Conservation (phyloP, 805 yeast genomes). For the Metschnikowia dekortorum region DNA sequence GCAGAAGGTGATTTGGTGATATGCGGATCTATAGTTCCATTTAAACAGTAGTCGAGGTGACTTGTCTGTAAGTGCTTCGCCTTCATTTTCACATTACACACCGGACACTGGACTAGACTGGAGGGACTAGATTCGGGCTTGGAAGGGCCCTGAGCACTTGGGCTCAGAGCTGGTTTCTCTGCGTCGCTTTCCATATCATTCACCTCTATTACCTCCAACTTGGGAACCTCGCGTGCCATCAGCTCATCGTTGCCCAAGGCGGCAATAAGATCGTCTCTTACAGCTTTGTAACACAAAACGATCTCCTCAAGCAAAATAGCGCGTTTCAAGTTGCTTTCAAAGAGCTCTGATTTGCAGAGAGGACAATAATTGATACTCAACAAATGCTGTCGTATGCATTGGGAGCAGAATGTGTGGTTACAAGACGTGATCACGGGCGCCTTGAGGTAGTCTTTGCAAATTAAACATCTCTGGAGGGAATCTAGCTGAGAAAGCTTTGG, state of each 20-base stretch:
- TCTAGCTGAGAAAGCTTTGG: conserved; percentile 63
- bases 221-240: neutral
- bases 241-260: conserved; percentile 1
- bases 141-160: neutral
- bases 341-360: conserved; percentile 63
- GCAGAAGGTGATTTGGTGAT: conserved; percentile 1
- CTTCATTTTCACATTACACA: conserved; percentile 55
- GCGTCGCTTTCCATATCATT: conserved; percentile 8
- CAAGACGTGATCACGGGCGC: conserved; percentile 85
- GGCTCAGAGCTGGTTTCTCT: neutral
- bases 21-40: conserved; percentile 21
- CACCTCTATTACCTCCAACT: conserved; percentile 16
- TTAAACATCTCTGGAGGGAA: conserved; percentile 71
- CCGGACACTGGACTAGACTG: conserved; percentile 57
- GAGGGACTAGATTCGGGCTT: conserved; percentile 1
- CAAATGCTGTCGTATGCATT: conserved; percentile 73
- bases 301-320: conserved; percentile 71
- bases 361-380: conserved; percentile 67
- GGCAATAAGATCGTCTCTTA: conserved; percentile 13
- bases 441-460: conserved; percentile 75
- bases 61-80: conserved; percentile 49
- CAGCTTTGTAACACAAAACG: conserved; percentile 43
- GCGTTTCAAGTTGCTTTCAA: conserved; percentile 65
- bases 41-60: conserved; percentile 62
- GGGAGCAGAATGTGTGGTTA: conserved; percentile 85